Conservation (phyloP, 345 rosid species). For the Rhizophora mangle region DNA sequence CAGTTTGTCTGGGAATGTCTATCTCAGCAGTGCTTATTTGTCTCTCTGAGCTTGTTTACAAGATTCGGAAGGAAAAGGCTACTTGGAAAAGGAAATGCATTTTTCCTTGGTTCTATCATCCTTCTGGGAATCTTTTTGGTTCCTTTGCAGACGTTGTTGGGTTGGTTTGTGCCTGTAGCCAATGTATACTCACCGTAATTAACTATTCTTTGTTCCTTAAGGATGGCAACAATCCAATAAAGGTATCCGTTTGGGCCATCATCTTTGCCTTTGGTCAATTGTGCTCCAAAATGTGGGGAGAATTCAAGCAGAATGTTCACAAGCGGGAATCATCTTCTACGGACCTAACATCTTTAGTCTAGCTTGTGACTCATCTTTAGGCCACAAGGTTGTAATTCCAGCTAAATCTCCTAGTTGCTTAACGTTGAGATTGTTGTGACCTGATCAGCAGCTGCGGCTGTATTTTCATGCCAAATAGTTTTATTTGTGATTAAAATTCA, state of each 20-base stretch:
- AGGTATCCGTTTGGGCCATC: neutral
- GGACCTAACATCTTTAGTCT: too few relatives aligned
- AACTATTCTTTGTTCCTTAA: neutral
- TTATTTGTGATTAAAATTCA: too few relatives aligned
- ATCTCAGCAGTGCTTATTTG: constrained; percentile 1
- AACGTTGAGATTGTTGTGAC: too few relatives aligned
- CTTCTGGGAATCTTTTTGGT: constrained; percentile 1
- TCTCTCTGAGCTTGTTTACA: neutral
- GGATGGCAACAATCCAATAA: neutral
- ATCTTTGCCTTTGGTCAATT: constrained; percentile 8
- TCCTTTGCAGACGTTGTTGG: neutral
- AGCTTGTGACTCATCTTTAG: too few relatives aligned
- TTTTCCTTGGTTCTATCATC: constrained; percentile 5
- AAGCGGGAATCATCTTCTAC: too few relatives aligned
- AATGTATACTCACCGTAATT: neutral
- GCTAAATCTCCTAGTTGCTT: too few relatives aligned
- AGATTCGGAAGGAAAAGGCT: neutral
- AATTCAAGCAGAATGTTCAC: neutral
- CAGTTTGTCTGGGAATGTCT: constrained; percentile 3
- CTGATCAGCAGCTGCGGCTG: too few relatives aligned
- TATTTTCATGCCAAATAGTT: too few relatives aligned
- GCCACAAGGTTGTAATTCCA: too few relatives aligned
- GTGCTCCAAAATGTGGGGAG: neutral
- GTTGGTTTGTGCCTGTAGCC: constrained; percentile 1
- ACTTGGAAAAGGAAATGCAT: neutral